phyloP scores from a whole-genome alignment of 2,329 filamentous ascomycete species.

The Byssochlamys sp. region DNA sequence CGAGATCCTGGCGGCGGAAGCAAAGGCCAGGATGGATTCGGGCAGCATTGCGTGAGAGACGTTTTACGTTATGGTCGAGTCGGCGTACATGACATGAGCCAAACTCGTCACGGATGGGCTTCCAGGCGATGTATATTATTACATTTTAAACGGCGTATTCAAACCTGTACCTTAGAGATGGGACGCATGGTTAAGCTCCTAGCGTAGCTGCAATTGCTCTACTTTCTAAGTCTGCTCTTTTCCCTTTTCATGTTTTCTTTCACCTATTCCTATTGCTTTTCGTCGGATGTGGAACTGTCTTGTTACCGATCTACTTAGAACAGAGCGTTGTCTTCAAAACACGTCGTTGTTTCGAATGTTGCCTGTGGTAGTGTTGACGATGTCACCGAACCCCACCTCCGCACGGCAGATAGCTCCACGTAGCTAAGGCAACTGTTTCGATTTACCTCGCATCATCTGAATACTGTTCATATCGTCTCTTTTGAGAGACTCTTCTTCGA shows the following conservation, averaged over 20 bases:
- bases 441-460: not conserved
- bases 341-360: not conserved
- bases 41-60: conserved; percentile 1
- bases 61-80: not conserved
- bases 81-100: not conserved
- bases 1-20: conserved; percentile 53
- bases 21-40: conserved; percentile 19
- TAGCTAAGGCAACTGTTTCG: not conserved
- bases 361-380: not conserved
- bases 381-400: not conserved
- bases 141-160: not conserved
- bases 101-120: not conserved
- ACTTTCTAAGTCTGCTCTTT: not conserved
- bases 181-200: not conserved
- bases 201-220: not conserved
- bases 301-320: not conserved
- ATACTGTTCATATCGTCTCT: not conserved
- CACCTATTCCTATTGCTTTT: not conserved
- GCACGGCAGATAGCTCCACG: not conserved
- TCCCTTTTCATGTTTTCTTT: not conserved
- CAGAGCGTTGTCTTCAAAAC: not conserved
- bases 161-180: not conserved
- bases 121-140: not conserved
- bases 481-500: conserved; percentile 1
- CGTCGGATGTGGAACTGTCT: not conserved